Evolutionary conservation across 805 yeast genomes (phyloP), one percentile per base, ranked within the genome.

Genomic region (Komagataella pastoris): DNA sequence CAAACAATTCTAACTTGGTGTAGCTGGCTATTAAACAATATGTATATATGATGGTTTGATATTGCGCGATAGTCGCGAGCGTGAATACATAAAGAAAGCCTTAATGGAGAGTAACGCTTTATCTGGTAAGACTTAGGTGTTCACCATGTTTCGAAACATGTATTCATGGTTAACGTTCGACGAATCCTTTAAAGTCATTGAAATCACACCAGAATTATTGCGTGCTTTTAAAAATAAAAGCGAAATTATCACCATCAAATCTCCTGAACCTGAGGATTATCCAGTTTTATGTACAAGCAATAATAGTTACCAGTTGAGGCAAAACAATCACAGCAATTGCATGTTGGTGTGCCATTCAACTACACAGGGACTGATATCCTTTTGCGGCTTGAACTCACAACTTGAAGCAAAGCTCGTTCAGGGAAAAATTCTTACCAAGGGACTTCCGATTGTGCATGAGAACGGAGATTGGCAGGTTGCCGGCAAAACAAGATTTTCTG

Each of bases 311-410:
- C 70, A 72, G 47, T 58, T 89, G 17, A 73, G 88, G 50, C 90
- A 85, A 59, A 83, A 85, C 70, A 87, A 88, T 61, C 97, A 91
- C 64, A 85, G 97, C 6, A 89, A 91, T 63, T 77, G 91, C 3
- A 81, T 86, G n/a, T 62, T 88, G 57, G 54, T 89, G 19, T 61
- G 79, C 61, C 63, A 63, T 10, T 63, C 64, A 7, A 54, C 19
- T 49, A 56, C 52, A 19, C 40, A 55, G 14, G 51, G 69, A 63
- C 12, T 65, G 21, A 52, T 71, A 64, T 65, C 72, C 52, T 58
- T 65, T 58, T 52, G 66, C 12, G 57, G 59, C 4, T 68, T 73
- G 47, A 57, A 61, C 3, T 61, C 63, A 3, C 71, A 69, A 43
- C 66, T 68, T 45, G 80, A 75, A 54, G 63, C 69, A 3, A 61